A percentile compares a stretch with the other conserved stretches of the same genome.
Conservation (phyloP, 2,329 filamentous ascomycete species). For the Aspergillus fumigatus region DNA sequence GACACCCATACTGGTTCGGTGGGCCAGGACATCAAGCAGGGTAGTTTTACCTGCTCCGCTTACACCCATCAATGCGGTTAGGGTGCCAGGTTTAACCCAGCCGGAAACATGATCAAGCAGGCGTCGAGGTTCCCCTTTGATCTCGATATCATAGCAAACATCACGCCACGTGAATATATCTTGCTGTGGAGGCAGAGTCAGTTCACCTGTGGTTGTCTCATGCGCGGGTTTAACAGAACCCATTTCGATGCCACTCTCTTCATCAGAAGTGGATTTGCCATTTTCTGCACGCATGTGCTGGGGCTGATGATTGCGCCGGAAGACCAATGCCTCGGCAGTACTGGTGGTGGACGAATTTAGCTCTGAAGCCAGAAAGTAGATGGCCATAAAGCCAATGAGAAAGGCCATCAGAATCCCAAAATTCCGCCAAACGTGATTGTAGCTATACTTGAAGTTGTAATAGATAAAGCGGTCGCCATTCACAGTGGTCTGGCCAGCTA, state of each 20-base stretch:
- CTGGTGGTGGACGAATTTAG: conserved; percentile 59
- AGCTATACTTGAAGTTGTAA: conserved; percentile 57
- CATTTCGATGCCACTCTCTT: conserved; percentile 21
- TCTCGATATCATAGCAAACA: conserved; percentile 71
- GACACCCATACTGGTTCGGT: conserved; percentile 78
- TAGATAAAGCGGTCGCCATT: conserved; percentile 57
- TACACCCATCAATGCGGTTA: conserved; percentile 86
- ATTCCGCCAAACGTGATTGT: conserved; percentile 62
- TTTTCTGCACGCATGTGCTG: neutral
- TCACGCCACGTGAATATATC: conserved; percentile 79
- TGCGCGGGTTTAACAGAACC: neutral
- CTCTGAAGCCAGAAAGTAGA: conserved; percentile 51
- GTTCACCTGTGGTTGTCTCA: conserved; percentile 13
- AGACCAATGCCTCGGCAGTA: conserved; percentile 72
- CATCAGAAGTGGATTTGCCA: conserved; percentile 1
- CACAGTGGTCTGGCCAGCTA: conserved; percentile 50
- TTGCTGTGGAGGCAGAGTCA: conserved; percentile 53
- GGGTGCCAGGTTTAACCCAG: conserved; percentile 86
- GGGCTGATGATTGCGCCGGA: conserved; percentile 52
- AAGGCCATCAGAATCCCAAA: conserved; percentile 65
- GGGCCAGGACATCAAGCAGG: conserved; percentile 77
- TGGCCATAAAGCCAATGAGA: conserved; percentile 55
- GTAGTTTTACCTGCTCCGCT: conserved; percentile 89
- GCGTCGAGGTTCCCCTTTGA: conserved; percentile 67
- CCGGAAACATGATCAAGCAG: conserved; percentile 81